Base-by-base conservation (phyloP, 495 filamentous ascomycete genomes). In the Astrothelium macrocarpum region DNA sequence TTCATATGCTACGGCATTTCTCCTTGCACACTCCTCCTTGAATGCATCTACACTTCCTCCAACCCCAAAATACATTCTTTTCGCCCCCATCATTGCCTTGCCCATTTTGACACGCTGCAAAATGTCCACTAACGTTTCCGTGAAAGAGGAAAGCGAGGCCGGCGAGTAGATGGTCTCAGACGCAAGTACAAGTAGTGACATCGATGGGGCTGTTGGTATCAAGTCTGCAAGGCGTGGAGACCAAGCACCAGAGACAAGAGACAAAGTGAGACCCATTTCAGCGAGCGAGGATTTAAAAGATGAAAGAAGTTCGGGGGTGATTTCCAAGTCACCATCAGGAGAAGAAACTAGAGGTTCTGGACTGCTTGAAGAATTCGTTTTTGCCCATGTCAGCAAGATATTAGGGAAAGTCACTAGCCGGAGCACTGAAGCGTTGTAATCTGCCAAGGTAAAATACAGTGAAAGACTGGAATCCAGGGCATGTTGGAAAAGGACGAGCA, bases 111-210 rank as follows among this genome's bases (percentile, higher is more conserved):
- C 81, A 2, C 77, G 76, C 59, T 82, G 74, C 62, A 96, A 73
- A 11, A 94, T 70, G 2, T 75, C 77, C 58, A 90, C 71, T 34
- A 97, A 74, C 4, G 87, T 87, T 62, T 87, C 81, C 14, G 87
- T 84, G 75, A 98, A 98, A 2, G 84, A 78, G 12, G 67, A 71
- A 56, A 95, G 78, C 1, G 89, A 88, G 56, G 82, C 78, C 0
- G 90, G 91, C 0, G 89, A 92, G 75, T 98, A 98, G 43, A 98
- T 97, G 5, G 94, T 98, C 75, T 98, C 94, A 23, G 91, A 91
- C 0, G 89, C 94, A 31, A 97, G 78, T 14, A 96, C 76, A 25
- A 94, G 74, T 0, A 77, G 80, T 32, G 68, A 68, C 65, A 72
- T 68, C 7, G 74, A 71, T 18, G 67, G 62, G 11, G 64, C 62